Evolutionary conservation across 2,329 filamentous ascomycete species (phyloP).

Genomic region (Periconia macrospinosa): DNA sequence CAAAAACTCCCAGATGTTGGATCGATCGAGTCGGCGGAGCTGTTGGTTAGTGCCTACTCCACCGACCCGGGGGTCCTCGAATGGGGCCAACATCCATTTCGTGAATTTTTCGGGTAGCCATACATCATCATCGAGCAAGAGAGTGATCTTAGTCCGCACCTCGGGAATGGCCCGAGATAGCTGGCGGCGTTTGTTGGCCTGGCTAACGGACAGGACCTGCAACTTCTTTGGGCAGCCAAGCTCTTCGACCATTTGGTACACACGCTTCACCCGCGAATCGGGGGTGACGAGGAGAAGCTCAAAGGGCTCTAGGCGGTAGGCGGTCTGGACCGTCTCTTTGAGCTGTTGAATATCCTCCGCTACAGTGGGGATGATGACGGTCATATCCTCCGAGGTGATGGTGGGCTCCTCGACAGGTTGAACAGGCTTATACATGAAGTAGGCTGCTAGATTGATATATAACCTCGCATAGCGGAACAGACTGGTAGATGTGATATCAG

Average conservation of each 20-base stretch:
- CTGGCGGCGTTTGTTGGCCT: conserved; percentile 94
- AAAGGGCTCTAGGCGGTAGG: conserved; percentile 68
- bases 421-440: conserved; percentile 83
- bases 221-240: conserved; percentile 60
- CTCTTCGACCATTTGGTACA: conserved; percentile 60
- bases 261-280: conserved; percentile 71
- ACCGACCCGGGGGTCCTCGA: conserved; percentile 80
- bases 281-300: conserved; percentile 88
- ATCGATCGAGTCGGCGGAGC: conserved; percentile 68
- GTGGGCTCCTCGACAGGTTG: conserved; percentile 80
- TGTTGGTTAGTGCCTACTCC: conserved; percentile 92
- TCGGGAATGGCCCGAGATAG: conserved; percentile 88
- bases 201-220: conserved; percentile 73
- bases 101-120: conserved; percentile 85
- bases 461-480: conserved; percentile 85
- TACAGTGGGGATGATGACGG: conserved; percentile 91
- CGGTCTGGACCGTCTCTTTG: conserved; percentile 76
- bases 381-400: conserved; percentile 81
- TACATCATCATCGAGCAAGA: conserved; percentile 96
- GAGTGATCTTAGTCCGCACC: conserved; percentile 79
- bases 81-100: conserved; percentile 90
- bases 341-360: conserved; percentile 85
- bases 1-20: conserved; percentile 80
- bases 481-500: conserved; percentile 51
- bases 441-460: conserved; percentile 75